Evolutionary conservation across 2,329 filamentous ascomycete genomes (phyloP).

Genomic region (Bisporella sp.): DNA sequence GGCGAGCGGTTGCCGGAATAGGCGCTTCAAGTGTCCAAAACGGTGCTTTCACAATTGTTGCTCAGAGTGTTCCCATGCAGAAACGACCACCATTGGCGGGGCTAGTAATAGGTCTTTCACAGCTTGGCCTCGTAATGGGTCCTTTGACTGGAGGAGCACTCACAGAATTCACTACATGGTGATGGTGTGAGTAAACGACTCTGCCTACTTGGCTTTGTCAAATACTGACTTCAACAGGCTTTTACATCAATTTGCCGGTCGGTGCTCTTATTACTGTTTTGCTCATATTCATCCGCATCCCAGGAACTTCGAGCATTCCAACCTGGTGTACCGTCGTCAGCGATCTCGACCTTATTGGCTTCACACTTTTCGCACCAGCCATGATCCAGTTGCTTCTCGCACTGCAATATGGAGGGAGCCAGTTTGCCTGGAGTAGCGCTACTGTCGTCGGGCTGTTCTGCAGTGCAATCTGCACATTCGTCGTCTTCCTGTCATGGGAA

Average conservation of each 20-base stretch:
- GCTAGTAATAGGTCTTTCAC: no score
- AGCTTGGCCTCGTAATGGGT: conserved; percentile 6
- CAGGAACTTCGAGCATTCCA: conserved; percentile 14
- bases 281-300: conserved; percentile 30
- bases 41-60: conserved; percentile 45
- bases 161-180: conserved; percentile 28
- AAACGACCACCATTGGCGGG: no score
- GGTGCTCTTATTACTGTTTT: conserved; percentile 28
- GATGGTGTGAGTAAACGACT: conserved; percentile 29
- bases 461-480: conserved; percentile 11
- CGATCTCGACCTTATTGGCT: conserved; percentile 24
- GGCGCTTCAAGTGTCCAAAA: conserved; percentile 44
- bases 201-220: not conserved
- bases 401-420: conserved; percentile 28
- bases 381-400: conserved; percentile 28
- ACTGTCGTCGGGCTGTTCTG: conserved; percentile 18
- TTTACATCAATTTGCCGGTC: conserved; percentile 35
- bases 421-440: conserved; percentile 23
- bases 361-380: conserved; percentile 26
- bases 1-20: conserved; percentile 45
- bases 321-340: not conserved
- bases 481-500: conserved; percentile 15
- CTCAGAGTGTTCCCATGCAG: conserved; percentile 22
- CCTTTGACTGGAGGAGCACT: conserved; percentile 27
- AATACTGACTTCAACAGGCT: conserved; percentile 14